These are phyloP conservation scores for Cicer pinnatifidum DNA, from an alignment of 306 rosid genomes.

Conservation along the genomic window DNA sequence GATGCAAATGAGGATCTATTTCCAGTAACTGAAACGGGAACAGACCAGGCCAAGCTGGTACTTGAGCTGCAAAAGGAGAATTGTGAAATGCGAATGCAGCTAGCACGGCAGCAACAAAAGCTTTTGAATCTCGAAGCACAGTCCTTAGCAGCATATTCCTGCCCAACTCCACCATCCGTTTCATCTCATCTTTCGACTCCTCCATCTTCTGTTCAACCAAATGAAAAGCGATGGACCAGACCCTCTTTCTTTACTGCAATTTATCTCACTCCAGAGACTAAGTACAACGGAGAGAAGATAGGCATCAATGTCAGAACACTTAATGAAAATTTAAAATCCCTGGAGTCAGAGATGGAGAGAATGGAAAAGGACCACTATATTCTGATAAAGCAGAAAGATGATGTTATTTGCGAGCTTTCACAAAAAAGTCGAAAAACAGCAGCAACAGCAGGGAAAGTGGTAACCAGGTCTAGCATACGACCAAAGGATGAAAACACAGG, in stretches of 20 bases:
- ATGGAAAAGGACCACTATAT: slow-evolving; percentile 63
- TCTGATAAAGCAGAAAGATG: slow-evolving; percentile 77
- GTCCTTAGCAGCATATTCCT: slow-evolving; percentile 67
- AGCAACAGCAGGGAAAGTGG: slow-evolving; percentile 44
- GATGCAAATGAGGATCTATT: too few species aligned
- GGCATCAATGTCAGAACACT: slow-evolving; percentile 55
- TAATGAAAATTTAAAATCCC: slow-evolving; percentile 55
- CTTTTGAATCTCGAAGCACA: slow-evolving; percentile 66
- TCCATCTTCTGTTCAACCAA: slow-evolving; percentile 65
- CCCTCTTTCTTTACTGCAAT: slow-evolving; percentile 57
- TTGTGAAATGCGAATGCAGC: slow-evolving; percentile 73
- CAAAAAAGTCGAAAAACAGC: slow-evolving; percentile 51
- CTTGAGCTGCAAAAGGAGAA: slow-evolving; percentile 86
- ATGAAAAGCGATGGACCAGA: slow-evolving; percentile 59
- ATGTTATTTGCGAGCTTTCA: slow-evolving; percentile 66
- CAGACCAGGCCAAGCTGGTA: slow-evolving; percentile 58
- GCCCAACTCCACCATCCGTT: slow-evolving; percentile 82
- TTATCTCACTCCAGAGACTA: slow-evolving; percentile 74
- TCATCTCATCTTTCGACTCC: slow-evolving; percentile 71
- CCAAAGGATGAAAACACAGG: slow-evolving; percentile 66
- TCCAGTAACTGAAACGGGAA: too few species aligned
- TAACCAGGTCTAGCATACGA: slow-evolving; percentile 66
- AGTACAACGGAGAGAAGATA: slow-evolving; percentile 61
- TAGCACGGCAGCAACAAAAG: slow-evolving; percentile 75
- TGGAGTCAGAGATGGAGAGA: slow-evolving; percentile 76